Percentiles rank a stretch among this genome's conserved stretches.
Conservation (phyloP, 2,329 filamentous ascomycete genomes). For the Aspergillus neoniger region DNA sequence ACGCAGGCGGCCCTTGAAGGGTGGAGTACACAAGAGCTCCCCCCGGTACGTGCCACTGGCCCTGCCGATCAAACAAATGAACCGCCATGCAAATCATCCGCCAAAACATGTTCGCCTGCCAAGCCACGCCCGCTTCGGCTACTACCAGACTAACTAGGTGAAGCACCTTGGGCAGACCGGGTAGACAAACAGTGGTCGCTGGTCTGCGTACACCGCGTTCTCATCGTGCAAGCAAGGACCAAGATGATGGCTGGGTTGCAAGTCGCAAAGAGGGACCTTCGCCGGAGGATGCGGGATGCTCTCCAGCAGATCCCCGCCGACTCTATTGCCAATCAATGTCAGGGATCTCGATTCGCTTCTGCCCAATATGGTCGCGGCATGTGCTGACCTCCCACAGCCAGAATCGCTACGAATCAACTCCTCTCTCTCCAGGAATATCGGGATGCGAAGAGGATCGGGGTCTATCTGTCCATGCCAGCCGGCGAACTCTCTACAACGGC, state of each 20-base stretch:
- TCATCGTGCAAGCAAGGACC: slow-evolving; percentile 12
- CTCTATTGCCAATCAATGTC: slow-evolving; percentile 70
- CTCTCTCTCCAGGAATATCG: slow-evolving; percentile 71
- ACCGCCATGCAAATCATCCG: slow-evolving; percentile 11
- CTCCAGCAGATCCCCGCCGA: slow-evolving; percentile 65
- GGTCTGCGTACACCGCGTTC: not conserved
- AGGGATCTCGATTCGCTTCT: slow-evolving; percentile 32
- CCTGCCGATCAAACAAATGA: slow-evolving; percentile 16
- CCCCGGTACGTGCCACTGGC: slow-evolving; percentile 12
- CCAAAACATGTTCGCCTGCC: slow-evolving; percentile 17
- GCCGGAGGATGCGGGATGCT: slow-evolving; percentile 67
- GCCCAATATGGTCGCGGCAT: slow-evolving; percentile 1
- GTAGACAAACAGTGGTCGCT: too few relatives aligned
- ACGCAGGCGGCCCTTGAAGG: slow-evolving; percentile 14
- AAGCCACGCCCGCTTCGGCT: slow-evolving; percentile 11
- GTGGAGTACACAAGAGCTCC: slow-evolving; percentile 1
- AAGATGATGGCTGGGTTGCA: slow-evolving; percentile 59
- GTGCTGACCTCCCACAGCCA: slow-evolving; percentile 54
- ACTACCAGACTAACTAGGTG: too few relatives aligned
- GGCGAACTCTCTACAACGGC: slow-evolving; percentile 81
- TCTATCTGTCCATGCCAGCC: slow-evolving; percentile 91
- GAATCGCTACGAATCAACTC: slow-evolving; percentile 64
- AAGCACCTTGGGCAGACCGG: too few relatives aligned
- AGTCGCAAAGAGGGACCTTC: slow-evolving; percentile 74
- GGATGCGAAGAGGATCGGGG: slow-evolving; percentile 71